Base-by-base conservation (phyloP, 2,329 filamentous ascomycete genomes). In the Didymella keratinophila region DNA sequence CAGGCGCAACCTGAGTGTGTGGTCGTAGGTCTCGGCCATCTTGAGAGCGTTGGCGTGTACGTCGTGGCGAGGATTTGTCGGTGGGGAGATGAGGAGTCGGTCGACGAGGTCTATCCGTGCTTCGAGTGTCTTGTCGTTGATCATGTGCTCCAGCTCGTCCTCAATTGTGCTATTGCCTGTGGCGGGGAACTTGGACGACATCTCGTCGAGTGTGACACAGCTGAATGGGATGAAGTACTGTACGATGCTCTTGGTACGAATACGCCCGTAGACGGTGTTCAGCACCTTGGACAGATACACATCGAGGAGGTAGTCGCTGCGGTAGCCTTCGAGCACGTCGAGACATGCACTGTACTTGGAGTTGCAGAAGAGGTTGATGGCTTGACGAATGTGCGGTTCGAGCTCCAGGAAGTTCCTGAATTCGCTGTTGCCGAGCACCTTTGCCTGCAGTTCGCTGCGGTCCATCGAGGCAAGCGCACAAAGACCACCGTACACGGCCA, bases 161-260 rank as follows among this genome's bases (percentile, higher is more conserved):
- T 93, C 88, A 45, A 94, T 87, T 42, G 65, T 66, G 2, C 59
- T 39, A 41, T 62, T 66, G 16, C 67, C 71, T 4, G 84, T 85
- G 0, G 86, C 80, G 2, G 83, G 87, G 76, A 99, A 98, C 2
- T 91, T 89, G 34, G 84, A 82, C 9, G 90, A 87, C 81, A 99
- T 86, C 60, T 87, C 92, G 20, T 89, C 84, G 4, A 98, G 82
- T 0, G 90, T 93, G 61, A 97, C 92, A 65, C 89, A 89, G 41
- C 90, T 96, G 76, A 96, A 99, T 0, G 95, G 93, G 23, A 92
- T 84, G 68, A 97, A 90, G 78, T 97, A 98, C 72, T 97, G 92
- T 23, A 93, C 86, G 58, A 99, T 97, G 70, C 93, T 94, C 80
- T 97, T 97, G 70, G 85, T 90, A 58, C 95, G 87, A 66, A 99